Evolutionary conservation across 1,284 basidiomycete genomes (phyloP), one percentile per base, ranked within the genome.

Genomic region (Trichosporon sp.): DNA sequence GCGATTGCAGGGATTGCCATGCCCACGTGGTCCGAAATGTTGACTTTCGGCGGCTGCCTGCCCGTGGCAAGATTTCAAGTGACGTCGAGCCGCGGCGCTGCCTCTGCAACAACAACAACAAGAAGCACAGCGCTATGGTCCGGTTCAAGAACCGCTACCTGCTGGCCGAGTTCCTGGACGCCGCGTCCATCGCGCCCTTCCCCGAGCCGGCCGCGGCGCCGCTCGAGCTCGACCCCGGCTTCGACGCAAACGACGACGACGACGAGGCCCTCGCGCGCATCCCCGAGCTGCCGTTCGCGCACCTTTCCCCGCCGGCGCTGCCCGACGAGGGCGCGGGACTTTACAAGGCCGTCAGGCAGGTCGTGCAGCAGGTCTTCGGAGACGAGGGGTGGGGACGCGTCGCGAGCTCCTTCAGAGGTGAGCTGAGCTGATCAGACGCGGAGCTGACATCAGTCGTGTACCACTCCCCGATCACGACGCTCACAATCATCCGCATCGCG

Each of bases 101-200:
- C n/a, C n/a, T n/a, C 60, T 62, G 58, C 60, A 60, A 35, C 31
- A 31, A 62, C 18, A 62, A 62, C 29, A 51, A 23, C 47, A 25
- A 34, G 6, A 34, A 34, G 7, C 15, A 27, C 56, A 58, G 13
- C 60, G 25, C 60, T 15, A 82, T 82, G 81, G 81, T 82, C 67
- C 68, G 81, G 58, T 82, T 80, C 80, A 82, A 82, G 76, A 80
- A 82, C 64, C 76, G 78, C 18, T 77, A 79, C 64, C 70, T 83
- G n/a, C 78, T 81, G n/a, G 78, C 82, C 65, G 82, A 83, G 69
- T 82, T 82, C 56, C 74, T 82, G 62, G 70, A 75, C 27, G 77
- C 80, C 1, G 53, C 68, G 0, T 44, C 68, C 5, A 69, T 78
- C 25, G 13, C 65, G 6, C 51, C 74, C 4, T 70, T 72, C 66